Conservation (phyloP, 176 grass and related monocot genomes). For the Aegilops umbellulata region DNA sequence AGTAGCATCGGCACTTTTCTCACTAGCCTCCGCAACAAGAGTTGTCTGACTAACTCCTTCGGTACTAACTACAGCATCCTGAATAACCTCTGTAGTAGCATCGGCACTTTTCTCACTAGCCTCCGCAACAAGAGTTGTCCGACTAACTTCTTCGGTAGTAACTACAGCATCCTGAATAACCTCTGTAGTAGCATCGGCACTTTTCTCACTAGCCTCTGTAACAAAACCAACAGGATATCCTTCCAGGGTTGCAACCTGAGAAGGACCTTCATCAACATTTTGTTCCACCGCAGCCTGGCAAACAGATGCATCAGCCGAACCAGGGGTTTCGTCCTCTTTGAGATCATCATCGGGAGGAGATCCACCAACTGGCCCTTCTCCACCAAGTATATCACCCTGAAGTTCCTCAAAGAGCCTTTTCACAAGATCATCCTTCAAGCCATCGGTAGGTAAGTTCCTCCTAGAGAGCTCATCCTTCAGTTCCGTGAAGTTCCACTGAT, state of each 20-base stretch:
- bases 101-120: not conserved
- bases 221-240: constrained; percentile 15
- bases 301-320: constrained; percentile 8
- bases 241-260: not conserved
- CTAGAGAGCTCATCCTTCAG: constrained; percentile 74
- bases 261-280: constrained; percentile 23
- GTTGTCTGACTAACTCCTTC: constrained; percentile 21
- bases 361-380: constrained; percentile 25
- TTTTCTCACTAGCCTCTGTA: constrained; percentile 13
- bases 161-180: constrained; percentile 1
- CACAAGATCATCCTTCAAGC: constrained; percentile 81
- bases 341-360: not conserved
- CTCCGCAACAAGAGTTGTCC: constrained; percentile 23
- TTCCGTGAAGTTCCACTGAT: constrained; percentile 81
- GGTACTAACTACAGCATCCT: not conserved
- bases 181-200: not conserved
- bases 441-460: constrained; percentile 58
- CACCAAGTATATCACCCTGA: constrained; percentile 28
- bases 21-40: constrained; percentile 16
- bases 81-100: not conserved
- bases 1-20: not conserved
- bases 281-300: constrained; percentile 17
- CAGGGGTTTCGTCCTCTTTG: not conserved
- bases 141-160: not conserved
- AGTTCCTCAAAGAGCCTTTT: constrained; percentile 59